phyloP scores from a whole-genome alignment of 108 stramenopile species.

The Aurantiochytrium sp. region DNA sequence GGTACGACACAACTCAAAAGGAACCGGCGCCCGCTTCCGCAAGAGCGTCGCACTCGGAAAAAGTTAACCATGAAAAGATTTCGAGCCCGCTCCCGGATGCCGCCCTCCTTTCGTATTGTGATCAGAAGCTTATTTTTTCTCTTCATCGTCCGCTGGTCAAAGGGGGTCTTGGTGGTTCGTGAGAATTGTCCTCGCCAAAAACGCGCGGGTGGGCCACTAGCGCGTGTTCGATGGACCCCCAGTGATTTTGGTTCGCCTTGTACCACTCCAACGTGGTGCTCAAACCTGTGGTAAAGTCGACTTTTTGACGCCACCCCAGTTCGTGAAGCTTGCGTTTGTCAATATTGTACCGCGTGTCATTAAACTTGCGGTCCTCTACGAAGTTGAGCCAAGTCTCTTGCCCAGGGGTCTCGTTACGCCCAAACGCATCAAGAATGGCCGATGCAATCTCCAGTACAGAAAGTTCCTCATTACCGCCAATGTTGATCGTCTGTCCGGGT shows the following conservation, averaged over 20 bases:
- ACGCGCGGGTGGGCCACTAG: conserved; percentile 93
- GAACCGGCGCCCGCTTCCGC: too few relatives aligned
- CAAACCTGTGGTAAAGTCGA: conserved; percentile 90
- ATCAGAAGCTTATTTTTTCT: too few relatives aligned
- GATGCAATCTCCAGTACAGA: conserved; percentile 75
- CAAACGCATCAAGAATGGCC: conserved; percentile 68
- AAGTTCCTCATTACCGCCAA: conserved; percentile 88
- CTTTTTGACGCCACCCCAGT: conserved; percentile 85
- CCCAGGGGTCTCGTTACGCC: conserved; percentile 5
- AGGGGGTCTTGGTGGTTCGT: neutral
- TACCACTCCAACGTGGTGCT: conserved; percentile 91
- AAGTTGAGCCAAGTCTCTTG: conserved; percentile 57
- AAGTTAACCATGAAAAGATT: too few relatives aligned
- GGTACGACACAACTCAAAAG: too few relatives aligned
- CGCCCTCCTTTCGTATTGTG: too few relatives aligned
- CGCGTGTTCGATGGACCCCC: conserved; percentile 89
- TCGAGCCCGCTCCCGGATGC: too few relatives aligned
- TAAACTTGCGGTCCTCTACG: conserved; percentile 91
- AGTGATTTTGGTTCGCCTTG: conserved; percentile 67
- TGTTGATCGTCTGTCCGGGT: conserved; percentile 89
- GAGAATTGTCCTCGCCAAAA: neutral
- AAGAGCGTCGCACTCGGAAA: too few relatives aligned
- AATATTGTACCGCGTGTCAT: conserved; percentile 97
- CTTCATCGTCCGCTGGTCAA: too few relatives aligned
- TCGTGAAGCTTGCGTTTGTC: conserved; percentile 70